Base-by-base conservation (phyloP, 225 moss, liverwort and hornwort genomes). In the Polytrichum commune region DNA sequence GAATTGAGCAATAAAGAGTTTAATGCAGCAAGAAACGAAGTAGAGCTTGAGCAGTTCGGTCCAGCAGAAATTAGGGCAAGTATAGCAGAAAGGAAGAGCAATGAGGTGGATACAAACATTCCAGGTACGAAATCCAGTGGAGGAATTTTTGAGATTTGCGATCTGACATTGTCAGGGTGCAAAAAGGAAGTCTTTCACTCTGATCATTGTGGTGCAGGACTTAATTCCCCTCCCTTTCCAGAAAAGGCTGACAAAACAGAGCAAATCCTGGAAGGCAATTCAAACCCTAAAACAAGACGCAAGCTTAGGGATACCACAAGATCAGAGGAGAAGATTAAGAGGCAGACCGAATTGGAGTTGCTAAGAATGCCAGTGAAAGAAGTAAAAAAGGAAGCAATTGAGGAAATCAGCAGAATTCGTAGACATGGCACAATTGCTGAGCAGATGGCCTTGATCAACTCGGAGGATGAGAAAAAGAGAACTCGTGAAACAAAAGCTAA, bases 251-350 rank as follows among this genome's bases (percentile, higher is more conserved):
- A 18, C 18, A 1, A 23, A 75, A 38, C 61, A 83, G 33, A 54
- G 18, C 53, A 32, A 5, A 28, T 57, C 62, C 32, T 54, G 38
- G 9, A 27, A 27, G 30, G 58, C 22, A 24, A 24, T 27, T 18
- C 4, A 16, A 46, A 16, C 13, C 46, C 16, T 46, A 46, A 46
- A 46, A 46, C 46, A 46, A 46, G 46, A 4, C 46, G 13, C 46
- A 4, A 46, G 13, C 53, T 27, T 23, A 22, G 46, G n/a, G 23
- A 69, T 58, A 26, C 35, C 55, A 56, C 53, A 65, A 65, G 19
- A 60, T 63, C 30, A 55, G 65, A 28, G 78, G 65, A 30, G 73
- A 73, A 25, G 46, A 20, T 33, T 29, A 9, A 66, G 60, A 13
- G 27, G 56, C 56, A 66, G 54, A 56, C 18, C 55, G 69, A 29